A percentile compares a stretch with the other conserved stretches of the same genome.
These are phyloP conservation scores for Blastomyces emzantsi DNA, from an alignment of 2,329 filamentous ascomycete genomes.

Conservation along the genomic window DNA sequence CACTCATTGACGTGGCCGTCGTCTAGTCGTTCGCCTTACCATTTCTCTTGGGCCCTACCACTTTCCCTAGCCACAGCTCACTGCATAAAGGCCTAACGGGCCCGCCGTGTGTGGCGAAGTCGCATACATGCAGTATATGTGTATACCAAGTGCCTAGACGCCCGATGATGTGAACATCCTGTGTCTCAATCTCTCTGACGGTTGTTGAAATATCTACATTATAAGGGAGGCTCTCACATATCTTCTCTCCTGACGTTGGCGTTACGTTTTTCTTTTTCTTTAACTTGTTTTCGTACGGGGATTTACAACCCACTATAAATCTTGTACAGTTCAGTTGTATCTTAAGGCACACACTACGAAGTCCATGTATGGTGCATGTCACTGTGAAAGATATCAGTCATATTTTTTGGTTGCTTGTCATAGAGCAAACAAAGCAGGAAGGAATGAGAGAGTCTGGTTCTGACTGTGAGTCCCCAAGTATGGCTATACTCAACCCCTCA, in stretches of 20 bases:
- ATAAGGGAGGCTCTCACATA: constrained; percentile 4
- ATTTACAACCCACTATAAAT: not conserved
- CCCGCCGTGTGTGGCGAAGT: constrained; percentile 13
- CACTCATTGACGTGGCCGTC: constrained; percentile 27
- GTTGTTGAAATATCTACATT: not conserved
- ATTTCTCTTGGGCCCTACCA: constrained; percentile 1
- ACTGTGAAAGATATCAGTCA: not conserved
- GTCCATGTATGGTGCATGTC: not conserved
- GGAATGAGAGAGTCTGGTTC: not conserved
- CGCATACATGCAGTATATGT: constrained; percentile 14
- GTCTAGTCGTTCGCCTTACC: constrained; percentile 5
- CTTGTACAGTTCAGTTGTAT: not conserved
- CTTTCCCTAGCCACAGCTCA: constrained; percentile 10
- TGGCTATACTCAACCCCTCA: not conserved
- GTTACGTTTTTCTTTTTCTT: not conserved
- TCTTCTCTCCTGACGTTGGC: not conserved
- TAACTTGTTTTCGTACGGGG: not conserved
- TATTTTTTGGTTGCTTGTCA: not conserved
- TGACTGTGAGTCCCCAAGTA: not conserved
- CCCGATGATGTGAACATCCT: not conserved
- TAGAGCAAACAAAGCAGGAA: not conserved
- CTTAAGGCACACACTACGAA: not conserved
- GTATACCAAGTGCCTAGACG: not conserved
- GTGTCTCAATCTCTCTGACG: not conserved
- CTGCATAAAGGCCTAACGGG: constrained; percentile 3